Percentiles rank a stretch among this genome's conserved stretches.
phyloP scores from a whole-genome alignment of 495 filamentous ascomycete genomes.

The Xylaria castorea region DNA sequence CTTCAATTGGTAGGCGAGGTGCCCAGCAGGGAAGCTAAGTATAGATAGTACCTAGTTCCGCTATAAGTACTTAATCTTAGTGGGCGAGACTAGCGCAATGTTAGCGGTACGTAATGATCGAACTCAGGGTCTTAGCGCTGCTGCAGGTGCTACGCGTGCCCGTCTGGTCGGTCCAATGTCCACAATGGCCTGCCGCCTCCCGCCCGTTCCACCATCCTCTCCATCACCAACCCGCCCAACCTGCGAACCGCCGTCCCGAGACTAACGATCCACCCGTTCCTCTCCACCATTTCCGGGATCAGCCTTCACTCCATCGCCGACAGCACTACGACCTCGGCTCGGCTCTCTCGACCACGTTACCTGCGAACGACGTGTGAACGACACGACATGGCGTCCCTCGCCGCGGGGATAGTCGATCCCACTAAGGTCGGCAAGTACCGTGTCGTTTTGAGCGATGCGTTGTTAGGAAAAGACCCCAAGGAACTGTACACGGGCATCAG shows the following conservation, averaged over 20 bases:
- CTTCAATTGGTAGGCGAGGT: too few relatives aligned
- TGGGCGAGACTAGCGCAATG: conserved; percentile 1
- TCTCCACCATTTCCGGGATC: conserved; percentile 16
- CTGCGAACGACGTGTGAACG: conserved; percentile 17
- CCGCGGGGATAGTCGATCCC: conserved; percentile 51
- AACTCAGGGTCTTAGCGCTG: background rate
- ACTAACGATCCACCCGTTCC: conserved; percentile 21
- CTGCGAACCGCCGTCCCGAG: conserved; percentile 23
- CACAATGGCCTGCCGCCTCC: conserved; percentile 2
- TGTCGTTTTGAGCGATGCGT: conserved; percentile 60
- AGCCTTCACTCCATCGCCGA: conserved; percentile 7
- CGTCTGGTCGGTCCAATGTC: background rate
- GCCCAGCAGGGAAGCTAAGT: background rate
- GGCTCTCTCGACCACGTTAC: background rate
- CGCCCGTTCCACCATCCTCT: conserved; percentile 9
- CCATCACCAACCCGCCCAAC: conserved; percentile 17
- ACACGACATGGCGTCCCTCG: conserved; percentile 37
- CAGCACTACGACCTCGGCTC: background rate
- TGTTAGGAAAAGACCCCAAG: conserved; percentile 59
- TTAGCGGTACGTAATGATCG: background rate
- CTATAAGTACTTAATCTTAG: background rate
- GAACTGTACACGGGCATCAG: conserved; percentile 60
- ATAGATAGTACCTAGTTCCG: background rate
- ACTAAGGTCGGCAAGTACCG: conserved; percentile 61
- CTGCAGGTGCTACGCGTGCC: background rate